phyloP scores from a whole-genome alignment of 2,329 filamentous ascomycete species.

The Colletotrichum liaoningense region DNA sequence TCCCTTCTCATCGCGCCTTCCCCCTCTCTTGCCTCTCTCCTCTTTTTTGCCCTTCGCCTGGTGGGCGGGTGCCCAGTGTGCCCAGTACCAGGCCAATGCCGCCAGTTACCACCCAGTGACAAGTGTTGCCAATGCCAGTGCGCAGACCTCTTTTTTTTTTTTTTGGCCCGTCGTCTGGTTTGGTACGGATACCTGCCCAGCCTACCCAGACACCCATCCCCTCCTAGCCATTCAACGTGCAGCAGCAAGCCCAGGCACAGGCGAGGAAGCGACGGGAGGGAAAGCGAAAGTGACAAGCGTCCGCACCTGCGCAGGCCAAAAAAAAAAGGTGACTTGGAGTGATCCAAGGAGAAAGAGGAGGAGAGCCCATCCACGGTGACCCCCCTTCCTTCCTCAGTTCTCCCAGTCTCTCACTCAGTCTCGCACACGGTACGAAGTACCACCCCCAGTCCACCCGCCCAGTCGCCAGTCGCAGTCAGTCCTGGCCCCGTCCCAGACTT shows the following conservation, averaged over 20 bases:
- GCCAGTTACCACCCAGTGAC: neutral
- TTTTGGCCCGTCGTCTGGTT: neutral
- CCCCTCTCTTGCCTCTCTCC: constrained; percentile 28
- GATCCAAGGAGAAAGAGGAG: constrained; percentile 19
- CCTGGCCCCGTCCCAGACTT: constrained; percentile 30
- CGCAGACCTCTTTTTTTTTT: constrained; percentile 22
- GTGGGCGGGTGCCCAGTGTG: constrained; percentile 13
- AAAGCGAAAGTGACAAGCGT: neutral
- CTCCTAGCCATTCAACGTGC: constrained; percentile 23
- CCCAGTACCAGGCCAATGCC: neutral
- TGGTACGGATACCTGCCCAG: constrained; percentile 17
- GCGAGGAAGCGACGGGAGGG: neutral
- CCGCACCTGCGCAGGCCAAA: neutral
- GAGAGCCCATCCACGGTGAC: constrained; percentile 8
- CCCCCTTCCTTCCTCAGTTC: neutral
- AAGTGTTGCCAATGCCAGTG: constrained; percentile 21
- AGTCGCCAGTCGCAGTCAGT: constrained; percentile 37
- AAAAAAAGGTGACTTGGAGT: neutral
- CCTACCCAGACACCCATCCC: constrained; percentile 11
- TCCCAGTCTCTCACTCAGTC: too few species aligned
- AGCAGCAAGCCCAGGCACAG: constrained; percentile 8
- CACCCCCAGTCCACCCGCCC: constrained; percentile 43
- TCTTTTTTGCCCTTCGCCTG: neutral
- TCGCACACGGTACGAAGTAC: neutral
- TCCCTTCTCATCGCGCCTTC: constrained; percentile 12